Evolutionary conservation across 2,329 filamentous ascomycete genomes (phyloP).

Genomic region (Scytalidium sp.): DNA sequence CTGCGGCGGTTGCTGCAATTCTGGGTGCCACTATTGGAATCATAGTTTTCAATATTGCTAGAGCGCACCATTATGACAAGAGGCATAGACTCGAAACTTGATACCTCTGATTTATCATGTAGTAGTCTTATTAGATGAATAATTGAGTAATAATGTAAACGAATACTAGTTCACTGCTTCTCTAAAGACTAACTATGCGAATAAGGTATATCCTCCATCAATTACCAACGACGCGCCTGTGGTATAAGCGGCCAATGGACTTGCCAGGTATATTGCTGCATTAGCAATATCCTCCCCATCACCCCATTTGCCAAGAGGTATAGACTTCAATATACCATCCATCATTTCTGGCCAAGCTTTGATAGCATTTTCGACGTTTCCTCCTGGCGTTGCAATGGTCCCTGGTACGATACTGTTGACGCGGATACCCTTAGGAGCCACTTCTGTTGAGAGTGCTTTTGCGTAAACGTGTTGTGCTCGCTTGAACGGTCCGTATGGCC

Average conservation of each 20-base stretch:
- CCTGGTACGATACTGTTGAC: constrained; percentile 28
- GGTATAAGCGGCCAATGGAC: constrained; percentile 12
- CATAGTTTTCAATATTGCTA: too few relatives aligned
- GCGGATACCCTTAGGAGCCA: constrained; percentile 20
- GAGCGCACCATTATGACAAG: too few relatives aligned
- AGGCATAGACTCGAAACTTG: too few relatives aligned
- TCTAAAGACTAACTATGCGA: too few relatives aligned
- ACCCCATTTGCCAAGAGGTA: constrained; percentile 14
- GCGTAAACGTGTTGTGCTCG: constrained; percentile 21
- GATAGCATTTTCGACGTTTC: constrained; percentile 13
- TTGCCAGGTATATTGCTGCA: constrained; percentile 23
- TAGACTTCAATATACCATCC: constrained; percentile 15
- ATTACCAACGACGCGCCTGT: constrained; percentile 14
- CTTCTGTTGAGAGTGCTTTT: constrained; percentile 20
- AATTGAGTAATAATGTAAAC: too few relatives aligned
- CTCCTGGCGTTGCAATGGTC: constrained; percentile 16
- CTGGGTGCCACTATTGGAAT: too few relatives aligned
- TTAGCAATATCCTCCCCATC: constrained; percentile 19
- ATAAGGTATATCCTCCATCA: constrained; percentile 11
- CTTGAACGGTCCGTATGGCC: constrained; percentile 19
- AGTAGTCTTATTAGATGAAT: too few relatives aligned
- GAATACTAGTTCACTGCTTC: too few relatives aligned
- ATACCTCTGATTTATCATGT: too few relatives aligned
- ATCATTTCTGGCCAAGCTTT: constrained; percentile 12
- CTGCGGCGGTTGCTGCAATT: too few relatives aligned